Evolutionary conservation across 345 rosid genomes (phyloP).

Genomic region (Conringia planisiliqua): DNA sequence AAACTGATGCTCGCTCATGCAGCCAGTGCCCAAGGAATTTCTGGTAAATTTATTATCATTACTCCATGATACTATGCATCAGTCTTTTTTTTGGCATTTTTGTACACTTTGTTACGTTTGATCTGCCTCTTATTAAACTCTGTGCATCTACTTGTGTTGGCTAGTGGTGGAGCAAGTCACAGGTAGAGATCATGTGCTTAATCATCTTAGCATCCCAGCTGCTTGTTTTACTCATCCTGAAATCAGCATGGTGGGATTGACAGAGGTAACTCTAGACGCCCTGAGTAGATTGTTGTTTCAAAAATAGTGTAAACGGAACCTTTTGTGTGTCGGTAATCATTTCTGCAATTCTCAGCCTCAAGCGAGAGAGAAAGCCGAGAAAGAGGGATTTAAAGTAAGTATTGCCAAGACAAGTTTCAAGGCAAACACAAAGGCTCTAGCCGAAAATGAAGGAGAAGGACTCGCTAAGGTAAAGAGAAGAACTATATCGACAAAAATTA

Average conservation of each 20-base stretch:
- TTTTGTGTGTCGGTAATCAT: not conserved
- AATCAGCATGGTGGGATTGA: conserved; percentile 98
- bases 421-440: conserved; percentile 98
- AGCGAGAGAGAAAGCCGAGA: conserved; percentile 92
- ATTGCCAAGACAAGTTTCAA: conserved; percentile 94
- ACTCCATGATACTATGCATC: not conserved
- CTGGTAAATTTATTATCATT: conserved; percentile 45
- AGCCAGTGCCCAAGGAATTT: conserved; percentile 99
- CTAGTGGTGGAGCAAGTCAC: conserved; percentile 95
- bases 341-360: conserved; percentile 62
- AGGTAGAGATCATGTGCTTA: conserved; percentile 87
- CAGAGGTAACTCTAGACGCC: conserved; percentile 57
- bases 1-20: conserved; percentile 99
- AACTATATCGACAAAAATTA: not conserved
- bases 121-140: not conserved
- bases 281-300: not conserved
- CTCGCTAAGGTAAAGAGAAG: conserved; percentile 73
- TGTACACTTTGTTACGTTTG: not conserved
- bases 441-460: conserved; percentile 99
- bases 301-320: not conserved
- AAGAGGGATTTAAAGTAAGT: conserved; percentile 88
- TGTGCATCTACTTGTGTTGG: conserved; percentile 18
- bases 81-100: not conserved
- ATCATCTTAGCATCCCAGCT: conserved; percentile 93
- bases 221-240: conserved; percentile 99